phyloP scores from a whole-genome alignment of 139 green algal genomes.

The Volvox reticuliferus region DNA sequence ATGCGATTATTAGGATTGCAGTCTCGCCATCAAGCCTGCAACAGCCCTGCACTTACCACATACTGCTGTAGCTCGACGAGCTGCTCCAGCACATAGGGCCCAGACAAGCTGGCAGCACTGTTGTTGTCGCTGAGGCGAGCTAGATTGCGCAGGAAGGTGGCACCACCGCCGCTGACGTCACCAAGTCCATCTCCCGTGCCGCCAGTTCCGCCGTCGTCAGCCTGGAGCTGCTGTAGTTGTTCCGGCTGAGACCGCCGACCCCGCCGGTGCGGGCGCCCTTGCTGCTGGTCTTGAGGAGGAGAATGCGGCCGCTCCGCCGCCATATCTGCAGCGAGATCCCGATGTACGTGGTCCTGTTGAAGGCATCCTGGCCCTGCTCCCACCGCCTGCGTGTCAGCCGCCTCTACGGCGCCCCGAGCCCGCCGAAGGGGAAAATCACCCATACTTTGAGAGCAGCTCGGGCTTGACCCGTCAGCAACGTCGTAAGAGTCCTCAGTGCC shows the following conservation, averaged over 20 bases:
- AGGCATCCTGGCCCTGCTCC: neutral
- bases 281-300: neutral
- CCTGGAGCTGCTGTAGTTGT: neutral
- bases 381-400: neutral
- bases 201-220: neutral
- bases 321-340: neutral
- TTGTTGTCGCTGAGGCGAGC: constrained; percentile 25
- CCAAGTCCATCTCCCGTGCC: neutral
- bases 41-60: constrained; percentile 13
- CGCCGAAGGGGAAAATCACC: neutral
- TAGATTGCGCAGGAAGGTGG: constrained; percentile 18
- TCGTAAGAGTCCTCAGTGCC: neutral
- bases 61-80: constrained; percentile 38
- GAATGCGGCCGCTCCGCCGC: neutral
- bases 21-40: too few species aligned
- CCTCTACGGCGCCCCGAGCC: neutral
- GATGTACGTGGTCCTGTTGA: neutral
- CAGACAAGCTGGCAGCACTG: constrained; percentile 15
- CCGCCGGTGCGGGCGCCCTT: neutral
- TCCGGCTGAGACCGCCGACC: neutral
- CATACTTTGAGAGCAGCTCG: constrained; percentile 25
- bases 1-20: too few species aligned
- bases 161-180: neutral
- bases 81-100: constrained; percentile 34
- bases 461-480: constrained; percentile 5